Evolutionary conservation across 1,284 basidiomycete species (phyloP), one percentile per base, ranked within the genome.

Genomic region (Coniferiporia sulphurascens): DNA sequence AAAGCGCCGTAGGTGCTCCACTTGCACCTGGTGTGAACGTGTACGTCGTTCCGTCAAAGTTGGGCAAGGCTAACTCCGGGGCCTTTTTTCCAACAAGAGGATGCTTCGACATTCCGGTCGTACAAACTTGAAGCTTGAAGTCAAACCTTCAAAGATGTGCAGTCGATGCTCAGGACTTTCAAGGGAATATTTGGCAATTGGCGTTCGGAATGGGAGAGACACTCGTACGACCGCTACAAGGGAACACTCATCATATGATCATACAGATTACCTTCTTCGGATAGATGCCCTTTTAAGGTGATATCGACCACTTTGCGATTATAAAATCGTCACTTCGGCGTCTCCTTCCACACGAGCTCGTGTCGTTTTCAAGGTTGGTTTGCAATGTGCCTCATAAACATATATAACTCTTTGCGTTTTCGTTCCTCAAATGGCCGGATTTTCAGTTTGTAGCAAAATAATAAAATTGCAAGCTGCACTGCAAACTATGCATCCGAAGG

Each of bases 1-100:
- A 91, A 49, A 92, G 62, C 4, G 81, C 87, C 21, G 81, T 80
- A 0, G 85, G 84, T 60, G 75, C 68, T 56, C 74, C 78, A 45
- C 72, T 73, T 17, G 69, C 69, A 19, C 76, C 78, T 2, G 81
- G 80, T 36, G 72, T 76, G 55, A 86, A 72, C 19, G 73, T 77
- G 66, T 76, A 84, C 8, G 72, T 67, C 54, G 78, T 68, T 12
- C 81, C 84, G 50, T 81, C 75, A 5, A 76, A 72, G 58, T 79
- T 73, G 4, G 76, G 78, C 5, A 85, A 72, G 13, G 77, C 76
- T 58, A 87, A 67, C 1, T 74, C 63, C 0, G 85, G 85, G 0
- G 83, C 84, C 3, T 69, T 69, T 64, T 83, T 73, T 59, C 75
- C 76, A 59, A 79, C 66, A 56, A 82, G 72, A 15, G 76, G 72